Evolutionary conservation across 768 basidiomycete species (phyloP), one percentile per base, ranked within the genome.

Genomic region (Suillus tomentosus): DNA sequence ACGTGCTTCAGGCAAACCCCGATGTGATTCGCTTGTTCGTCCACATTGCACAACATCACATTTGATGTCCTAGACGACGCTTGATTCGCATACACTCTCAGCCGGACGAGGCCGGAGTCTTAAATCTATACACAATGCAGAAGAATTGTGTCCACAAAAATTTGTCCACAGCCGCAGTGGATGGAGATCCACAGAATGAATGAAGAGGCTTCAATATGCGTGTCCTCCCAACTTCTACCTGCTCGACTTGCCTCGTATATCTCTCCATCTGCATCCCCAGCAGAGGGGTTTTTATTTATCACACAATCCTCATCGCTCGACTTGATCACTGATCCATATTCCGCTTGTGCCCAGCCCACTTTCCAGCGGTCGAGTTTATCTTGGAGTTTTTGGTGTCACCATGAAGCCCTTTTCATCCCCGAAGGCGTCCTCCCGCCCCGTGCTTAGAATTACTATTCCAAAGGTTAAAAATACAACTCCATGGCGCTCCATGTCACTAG

Each of bases 51-150:
- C 22, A 27, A 15, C 17, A 17, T 58, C 39, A 19, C 39, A 9
- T 17, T 40, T 55, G 24, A 9, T 58, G 39, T 17, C 39, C 39
- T 40, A 40, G 15, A 40, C 9, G 39, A 24, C 39, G 4, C 9
- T 34, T 34, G 15, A 27, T 51, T 39, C 36, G 36, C 8, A 9
- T n/a, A 40, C 22, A 24, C 39, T 24, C 24, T 17, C 24, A 19
- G 17, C 17, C 56, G 31, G 31, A 31, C 31, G 31, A 31, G 31
- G 31, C 31, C 31, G 56, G 56, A 40, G 39, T 27, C 24, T 58
- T 40, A 58, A 57, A 58, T 58, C 56, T 2, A 5, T 19, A 40
- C 39, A 58, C 56, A 58, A 58, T 40, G 56, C 56, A 58, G 56
- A 58, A 58, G 17, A 17, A 24, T 10, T 17, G 5, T 17, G 39